A percentile compares a stretch with the other conserved stretches of the same genome.
Evolutionary conservation across 2,329 filamentous ascomycete species (phyloP).

Genomic region (Neophaeococcomyces aloes): DNA sequence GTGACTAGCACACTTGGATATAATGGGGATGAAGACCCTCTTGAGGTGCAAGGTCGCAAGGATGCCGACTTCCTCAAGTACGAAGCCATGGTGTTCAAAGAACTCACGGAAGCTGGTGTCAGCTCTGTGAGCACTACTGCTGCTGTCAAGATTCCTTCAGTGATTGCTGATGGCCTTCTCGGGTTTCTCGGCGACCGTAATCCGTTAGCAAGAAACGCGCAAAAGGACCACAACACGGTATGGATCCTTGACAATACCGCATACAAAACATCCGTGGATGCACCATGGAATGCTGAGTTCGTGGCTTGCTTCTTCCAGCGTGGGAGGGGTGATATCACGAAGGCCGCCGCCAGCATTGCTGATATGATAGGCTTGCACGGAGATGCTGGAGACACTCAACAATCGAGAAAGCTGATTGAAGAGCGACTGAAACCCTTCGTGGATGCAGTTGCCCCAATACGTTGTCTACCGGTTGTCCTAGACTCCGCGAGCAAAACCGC

Average conservation of each 20-base stretch:
- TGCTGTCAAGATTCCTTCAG: background rate
- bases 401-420: slow-evolving; percentile 57
- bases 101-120: slow-evolving; percentile 18
- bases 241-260: slow-evolving; percentile 91
- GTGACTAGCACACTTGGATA: background rate
- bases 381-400: slow-evolving; percentile 33
- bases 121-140: slow-evolving; percentile 8
- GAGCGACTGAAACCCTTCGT: slow-evolving; percentile 54
- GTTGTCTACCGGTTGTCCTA: slow-evolving; percentile 56
- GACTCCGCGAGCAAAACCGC: slow-evolving; percentile 29
- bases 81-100: slow-evolving; percentile 20
- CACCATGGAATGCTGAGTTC: slow-evolving; percentile 67
- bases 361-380: slow-evolving; percentile 58
- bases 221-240: slow-evolving; percentile 57
- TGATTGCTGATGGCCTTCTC: slow-evolving; percentile 2
- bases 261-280: slow-evolving; percentile 42
- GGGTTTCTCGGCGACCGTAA: slow-evolving; percentile 35
- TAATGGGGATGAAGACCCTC: slow-evolving; percentile 15
- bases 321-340: slow-evolving; percentile 55
- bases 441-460: slow-evolving; percentile 61
- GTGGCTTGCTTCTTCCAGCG: slow-evolving; percentile 71
- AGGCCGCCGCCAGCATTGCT: slow-evolving; percentile 59
- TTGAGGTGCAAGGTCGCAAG: slow-evolving; percentile 21
- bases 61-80: slow-evolving; percentile 20
- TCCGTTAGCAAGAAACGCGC: slow-evolving; percentile 50